Evolutionary conservation across 345 rosid genomes (phyloP).

Genomic region (Noccaea bulbosa): DNA sequence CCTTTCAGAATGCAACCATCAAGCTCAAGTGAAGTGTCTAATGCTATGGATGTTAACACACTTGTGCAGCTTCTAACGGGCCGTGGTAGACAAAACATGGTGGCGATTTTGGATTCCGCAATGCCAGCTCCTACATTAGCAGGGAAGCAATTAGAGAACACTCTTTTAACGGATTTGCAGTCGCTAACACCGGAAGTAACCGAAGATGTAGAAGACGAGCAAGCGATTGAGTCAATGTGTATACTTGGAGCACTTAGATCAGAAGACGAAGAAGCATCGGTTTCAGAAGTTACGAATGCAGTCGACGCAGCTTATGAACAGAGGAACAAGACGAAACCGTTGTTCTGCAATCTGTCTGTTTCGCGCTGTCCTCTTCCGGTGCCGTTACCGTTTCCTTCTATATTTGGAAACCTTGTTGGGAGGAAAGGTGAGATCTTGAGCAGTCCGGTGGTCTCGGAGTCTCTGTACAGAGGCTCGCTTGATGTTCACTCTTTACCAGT

Average conservation of each 20-base stretch:
- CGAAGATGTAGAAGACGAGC: constrained; percentile 66
- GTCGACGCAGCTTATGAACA: constrained; percentile 56
- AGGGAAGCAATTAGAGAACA: constrained; percentile 54
- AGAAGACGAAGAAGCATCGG: constrained; percentile 57
- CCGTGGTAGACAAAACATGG: constrained; percentile 72
- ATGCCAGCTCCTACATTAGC: constrained; percentile 73
- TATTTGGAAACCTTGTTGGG: constrained; percentile 69
- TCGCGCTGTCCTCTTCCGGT: constrained; percentile 78
- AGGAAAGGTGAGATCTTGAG: constrained; percentile 71
- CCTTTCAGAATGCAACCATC: constrained; percentile 68
- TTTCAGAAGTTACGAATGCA: constrained; percentile 66
- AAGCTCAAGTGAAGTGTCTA: constrained; percentile 56
- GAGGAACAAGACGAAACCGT: neutral
- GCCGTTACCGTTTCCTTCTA: constrained; percentile 93
- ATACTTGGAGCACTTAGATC: constrained; percentile 70
- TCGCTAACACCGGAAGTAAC: constrained; percentile 72
- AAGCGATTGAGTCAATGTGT: constrained; percentile 65
- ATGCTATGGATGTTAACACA: constrained; percentile 61
- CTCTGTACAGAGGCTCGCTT: constrained; percentile 60
- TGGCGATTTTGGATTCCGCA: constrained; percentile 68
- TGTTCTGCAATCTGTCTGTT: constrained; percentile 64
- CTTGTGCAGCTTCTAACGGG: constrained; percentile 62
- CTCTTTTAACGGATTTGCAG: constrained; percentile 54
- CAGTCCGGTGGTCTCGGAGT: constrained; percentile 49
- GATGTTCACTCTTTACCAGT: constrained; percentile 80